These are phyloP conservation scores for Zygosaccharomyces siamensis DNA, from an alignment of 805 yeast species.

Conservation along the genomic window DNA sequence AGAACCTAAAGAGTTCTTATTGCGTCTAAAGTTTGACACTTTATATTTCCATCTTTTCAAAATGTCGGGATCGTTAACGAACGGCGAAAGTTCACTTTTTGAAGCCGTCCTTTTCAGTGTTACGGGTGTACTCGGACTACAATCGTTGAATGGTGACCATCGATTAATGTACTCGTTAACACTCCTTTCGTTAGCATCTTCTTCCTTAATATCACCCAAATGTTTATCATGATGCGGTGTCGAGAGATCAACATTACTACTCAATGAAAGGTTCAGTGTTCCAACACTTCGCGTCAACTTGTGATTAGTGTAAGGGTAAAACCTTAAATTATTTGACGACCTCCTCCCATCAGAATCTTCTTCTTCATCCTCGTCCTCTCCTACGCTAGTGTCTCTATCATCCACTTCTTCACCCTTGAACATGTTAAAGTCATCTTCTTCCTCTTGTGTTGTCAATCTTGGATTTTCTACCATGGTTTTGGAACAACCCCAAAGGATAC, in stretches of 20 bases:
- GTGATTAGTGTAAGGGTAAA: slow-evolving; percentile 29
- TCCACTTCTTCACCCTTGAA: background rate
- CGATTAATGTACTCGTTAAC: slow-evolving; percentile 23
- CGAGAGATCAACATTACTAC: slow-evolving; percentile 32
- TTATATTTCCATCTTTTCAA: slow-evolving; percentile 21
- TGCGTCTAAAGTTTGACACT: slow-evolving; percentile 7
- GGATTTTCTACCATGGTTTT: slow-evolving; percentile 5
- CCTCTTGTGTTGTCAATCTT: slow-evolving; percentile 10
- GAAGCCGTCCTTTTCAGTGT: slow-evolving; percentile 28
- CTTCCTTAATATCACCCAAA: slow-evolving; percentile 13
- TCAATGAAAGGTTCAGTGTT: slow-evolving; percentile 45
- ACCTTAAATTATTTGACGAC: slow-evolving; percentile 25
- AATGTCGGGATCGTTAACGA: slow-evolving; percentile 25
- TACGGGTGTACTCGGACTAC: slow-evolving; percentile 18
- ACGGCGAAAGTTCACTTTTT: slow-evolving; percentile 31
- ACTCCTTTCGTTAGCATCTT: slow-evolving; percentile 15
- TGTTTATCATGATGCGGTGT: slow-evolving; percentile 5
- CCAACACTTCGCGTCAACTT: slow-evolving; percentile 50
- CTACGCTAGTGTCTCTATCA: background rate
- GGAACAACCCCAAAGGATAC: background rate
- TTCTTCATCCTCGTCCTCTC: slow-evolving; percentile 1
- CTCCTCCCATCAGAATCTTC: slow-evolving; percentile 2
- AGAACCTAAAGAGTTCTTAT: slow-evolving; percentile 9
- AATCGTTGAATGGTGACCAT: slow-evolving; percentile 28
- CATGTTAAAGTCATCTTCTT: slow-evolving; percentile 5